These are phyloP conservation scores for Lactarius sp. DNA, from an alignment of 768 basidiomycete genomes.

Conservation along the genomic window DNA sequence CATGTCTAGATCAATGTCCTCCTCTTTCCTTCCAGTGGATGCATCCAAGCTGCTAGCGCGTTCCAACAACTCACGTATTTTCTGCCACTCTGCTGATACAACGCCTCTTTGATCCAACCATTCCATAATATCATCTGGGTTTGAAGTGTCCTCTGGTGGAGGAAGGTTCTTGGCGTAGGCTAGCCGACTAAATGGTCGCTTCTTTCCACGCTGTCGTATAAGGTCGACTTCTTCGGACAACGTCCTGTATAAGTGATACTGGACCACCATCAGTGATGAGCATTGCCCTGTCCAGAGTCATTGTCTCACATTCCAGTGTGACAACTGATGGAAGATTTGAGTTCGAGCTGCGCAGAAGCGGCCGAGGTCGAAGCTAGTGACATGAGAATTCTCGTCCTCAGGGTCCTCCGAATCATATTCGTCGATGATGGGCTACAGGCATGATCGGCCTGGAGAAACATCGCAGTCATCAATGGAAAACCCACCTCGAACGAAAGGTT, in stretches of 20 bases:
- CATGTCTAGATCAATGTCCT: conserved; percentile 26
- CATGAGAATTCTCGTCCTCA: conserved; percentile 25
- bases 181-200: conserved; percentile 51
- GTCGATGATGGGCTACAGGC: conserved; percentile 14
- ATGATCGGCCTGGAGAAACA: background rate
- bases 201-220: conserved; percentile 39
- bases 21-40: conserved; percentile 43
- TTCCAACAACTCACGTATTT: conserved; percentile 69
- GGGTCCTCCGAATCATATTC: conserved; percentile 28
- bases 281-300: background rate
- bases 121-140: conserved; percentile 77
- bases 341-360: conserved; percentile 73
- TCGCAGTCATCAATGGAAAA: conserved; percentile 4
- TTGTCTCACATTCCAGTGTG: conserved; percentile 74
- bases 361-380: conserved; percentile 54
- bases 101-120: conserved; percentile 71
- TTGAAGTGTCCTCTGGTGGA: conserved; percentile 61
- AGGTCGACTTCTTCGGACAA: conserved; percentile 56
- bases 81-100: conserved; percentile 66
- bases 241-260: conserved; percentile 63
- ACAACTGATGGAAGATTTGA: conserved; percentile 62
- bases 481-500: conserved; percentile 59
- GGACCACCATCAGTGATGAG: background rate
- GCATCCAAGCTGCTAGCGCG: conserved; percentile 61
- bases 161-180: conserved; percentile 46